Evolutionary conservation across 805 yeast species (phyloP).

Genomic region (Pichia paraexigua): DNA sequence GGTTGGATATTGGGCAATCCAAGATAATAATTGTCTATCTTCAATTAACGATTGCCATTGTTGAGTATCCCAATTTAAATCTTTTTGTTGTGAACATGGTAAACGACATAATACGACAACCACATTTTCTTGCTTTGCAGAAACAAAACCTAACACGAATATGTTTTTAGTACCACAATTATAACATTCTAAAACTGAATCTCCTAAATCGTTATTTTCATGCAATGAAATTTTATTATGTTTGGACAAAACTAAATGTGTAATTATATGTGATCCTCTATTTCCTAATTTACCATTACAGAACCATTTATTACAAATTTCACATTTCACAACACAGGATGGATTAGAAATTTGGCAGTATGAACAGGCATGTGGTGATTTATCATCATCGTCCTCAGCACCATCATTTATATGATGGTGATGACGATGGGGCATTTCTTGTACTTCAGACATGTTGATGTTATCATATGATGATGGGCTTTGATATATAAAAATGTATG

Average conservation of each 20-base stretch:
- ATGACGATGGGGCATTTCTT: background rate
- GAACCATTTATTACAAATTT: slow-evolving; percentile 77
- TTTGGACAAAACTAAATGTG: slow-evolving; percentile 73
- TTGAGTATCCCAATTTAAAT: slow-evolving; percentile 75
- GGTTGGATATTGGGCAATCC: slow-evolving; percentile 70
- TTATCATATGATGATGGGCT: background rate
- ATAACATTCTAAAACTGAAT: slow-evolving; percentile 79
- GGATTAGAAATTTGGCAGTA: slow-evolving; percentile 73
- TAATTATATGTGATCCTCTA: slow-evolving; percentile 64
- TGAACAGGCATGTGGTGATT: slow-evolving; percentile 33
- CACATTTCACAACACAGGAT: slow-evolving; percentile 65
- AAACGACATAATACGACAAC: slow-evolving; percentile 81
- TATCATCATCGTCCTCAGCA: background rate
- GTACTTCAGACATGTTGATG: background rate
- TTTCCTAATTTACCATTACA: slow-evolving; percentile 64
- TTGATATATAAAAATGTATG: too few relatives aligned
- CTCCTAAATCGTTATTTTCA: slow-evolving; percentile 79
- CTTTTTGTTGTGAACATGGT: slow-evolving; percentile 77
- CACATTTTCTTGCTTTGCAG: slow-evolving; percentile 79
- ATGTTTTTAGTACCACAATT: slow-evolving; percentile 79
- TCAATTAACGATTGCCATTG: slow-evolving; percentile 86
- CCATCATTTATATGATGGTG: too few relatives aligned
- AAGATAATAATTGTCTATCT: slow-evolving; percentile 65
- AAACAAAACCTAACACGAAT: slow-evolving; percentile 76
- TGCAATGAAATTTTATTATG: slow-evolving; percentile 72